Evolutionary conservation across 2,329 filamentous ascomycete species (phyloP).

Genomic region (Phyllosticta citrichinensis): DNA sequence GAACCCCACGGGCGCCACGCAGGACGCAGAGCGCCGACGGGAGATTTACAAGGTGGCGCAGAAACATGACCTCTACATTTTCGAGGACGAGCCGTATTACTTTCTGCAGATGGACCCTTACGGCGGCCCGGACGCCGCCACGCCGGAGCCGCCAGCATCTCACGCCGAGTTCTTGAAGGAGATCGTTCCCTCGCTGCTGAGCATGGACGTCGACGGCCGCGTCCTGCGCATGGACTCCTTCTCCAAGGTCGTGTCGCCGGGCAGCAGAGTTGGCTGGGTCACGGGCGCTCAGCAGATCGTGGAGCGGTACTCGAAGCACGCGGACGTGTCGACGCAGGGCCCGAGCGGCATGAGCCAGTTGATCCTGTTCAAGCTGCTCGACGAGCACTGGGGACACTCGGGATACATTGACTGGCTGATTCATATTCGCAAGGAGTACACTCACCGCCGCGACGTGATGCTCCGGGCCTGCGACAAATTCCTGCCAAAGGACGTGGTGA

Average conservation of each 20-base stretch:
- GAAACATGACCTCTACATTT: slow-evolving; percentile 76
- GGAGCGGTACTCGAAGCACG: slow-evolving; percentile 71
- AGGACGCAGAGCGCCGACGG: slow-evolving; percentile 54
- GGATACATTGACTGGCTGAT: slow-evolving; percentile 88
- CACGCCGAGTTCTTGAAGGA: slow-evolving; percentile 64
- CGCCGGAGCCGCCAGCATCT: slow-evolving; percentile 42
- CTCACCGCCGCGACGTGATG: slow-evolving; percentile 64
- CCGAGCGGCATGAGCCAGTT: slow-evolving; percentile 78
- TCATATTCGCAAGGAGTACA: slow-evolving; percentile 71
- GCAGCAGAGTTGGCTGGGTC: slow-evolving; percentile 76
- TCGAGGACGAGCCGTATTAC: slow-evolving; percentile 93
- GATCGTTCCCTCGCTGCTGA: slow-evolving; percentile 66
- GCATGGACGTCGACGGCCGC: slow-evolving; percentile 74
- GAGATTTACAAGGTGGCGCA: slow-evolving; percentile 69
- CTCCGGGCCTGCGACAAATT: slow-evolving; percentile 70
- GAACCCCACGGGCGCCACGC: slow-evolving; percentile 84
- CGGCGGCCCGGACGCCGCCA: slow-evolving; percentile 42
- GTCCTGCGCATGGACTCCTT: slow-evolving; percentile 89
- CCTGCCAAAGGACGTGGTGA: slow-evolving; percentile 63
- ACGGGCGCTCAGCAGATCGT: slow-evolving; percentile 78
- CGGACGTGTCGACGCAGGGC: slow-evolving; percentile 75
- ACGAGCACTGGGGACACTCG: slow-evolving; percentile 87
- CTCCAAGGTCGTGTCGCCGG: slow-evolving; percentile 81
- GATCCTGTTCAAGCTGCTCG: slow-evolving; percentile 76
- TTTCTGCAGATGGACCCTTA: slow-evolving; percentile 84